Conservation (phyloP, 805 yeast genomes). For the Candida wancherniae region DNA sequence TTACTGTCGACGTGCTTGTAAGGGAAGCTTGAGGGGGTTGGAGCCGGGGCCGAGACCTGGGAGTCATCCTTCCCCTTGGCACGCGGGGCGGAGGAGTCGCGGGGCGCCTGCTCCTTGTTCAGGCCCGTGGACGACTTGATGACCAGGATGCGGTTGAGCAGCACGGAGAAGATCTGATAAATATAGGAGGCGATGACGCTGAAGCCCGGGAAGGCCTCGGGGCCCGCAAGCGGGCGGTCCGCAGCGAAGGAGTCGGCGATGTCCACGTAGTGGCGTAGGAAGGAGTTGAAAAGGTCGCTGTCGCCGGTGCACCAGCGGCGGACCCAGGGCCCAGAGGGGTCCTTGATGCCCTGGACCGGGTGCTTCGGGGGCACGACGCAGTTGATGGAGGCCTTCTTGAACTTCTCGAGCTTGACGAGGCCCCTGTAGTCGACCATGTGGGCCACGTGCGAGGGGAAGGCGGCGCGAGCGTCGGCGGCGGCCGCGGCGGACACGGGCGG, state of each 20-base stretch:
- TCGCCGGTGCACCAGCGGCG: conserved; percentile 55
- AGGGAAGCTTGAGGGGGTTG: conserved; percentile 4
- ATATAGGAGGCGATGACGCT: conserved; percentile 42
- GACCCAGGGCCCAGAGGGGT: conserved; percentile 62
- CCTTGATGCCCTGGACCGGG: conserved; percentile 46
- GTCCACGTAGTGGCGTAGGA: conserved; percentile 52
- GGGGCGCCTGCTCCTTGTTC: conserved; percentile 1
- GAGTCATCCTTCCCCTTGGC: background rate
- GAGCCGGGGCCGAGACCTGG: conserved; percentile 1
- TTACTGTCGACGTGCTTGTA: conserved; percentile 30
- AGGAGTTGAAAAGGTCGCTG: conserved; percentile 55
- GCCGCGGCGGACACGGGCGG: conserved; percentile 2
- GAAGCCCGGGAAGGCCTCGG: conserved; percentile 37
- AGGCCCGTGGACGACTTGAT: conserved; percentile 4
- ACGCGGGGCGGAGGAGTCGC: background rate
- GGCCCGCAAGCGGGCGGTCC: conserved; percentile 3
- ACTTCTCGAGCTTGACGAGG: conserved; percentile 25
- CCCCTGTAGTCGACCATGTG: conserved; percentile 32
- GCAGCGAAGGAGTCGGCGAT: conserved; percentile 17
- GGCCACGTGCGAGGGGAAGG: conserved; percentile 29
- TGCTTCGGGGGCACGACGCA: conserved; percentile 37
- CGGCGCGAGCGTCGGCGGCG: conserved; percentile 3
- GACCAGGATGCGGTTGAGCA: conserved; percentile 19
- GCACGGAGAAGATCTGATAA: conserved; percentile 36
- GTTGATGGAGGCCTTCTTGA: conserved; percentile 27